Conservation (phyloP, 192 early-diverging fungal genomes). For the Gryganskiella cystojenkinii region DNA sequence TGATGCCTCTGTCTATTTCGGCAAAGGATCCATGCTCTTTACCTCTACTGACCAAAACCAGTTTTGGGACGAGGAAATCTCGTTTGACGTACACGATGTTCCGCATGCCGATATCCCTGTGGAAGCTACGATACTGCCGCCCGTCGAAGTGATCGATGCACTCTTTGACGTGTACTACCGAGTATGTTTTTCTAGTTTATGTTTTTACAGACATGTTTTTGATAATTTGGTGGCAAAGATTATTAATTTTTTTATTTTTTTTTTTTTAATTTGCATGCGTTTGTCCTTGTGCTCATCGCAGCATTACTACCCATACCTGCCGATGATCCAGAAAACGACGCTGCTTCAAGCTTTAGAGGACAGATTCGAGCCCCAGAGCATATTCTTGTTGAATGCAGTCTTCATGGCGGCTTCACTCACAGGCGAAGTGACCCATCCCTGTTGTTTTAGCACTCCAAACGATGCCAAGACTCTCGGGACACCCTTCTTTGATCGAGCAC, state of each 20-base stretch:
- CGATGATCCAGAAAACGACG: slow-evolving; percentile 47
- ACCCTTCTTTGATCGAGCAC: slow-evolving; percentile 46
- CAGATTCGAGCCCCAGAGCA: slow-evolving; percentile 47
- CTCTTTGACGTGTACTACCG: slow-evolving; percentile 46
- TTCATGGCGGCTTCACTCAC: slow-evolving; percentile 43
- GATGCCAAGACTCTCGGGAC: slow-evolving; percentile 41
- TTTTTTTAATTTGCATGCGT: neutral
- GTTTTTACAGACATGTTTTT: too few relatives aligned
- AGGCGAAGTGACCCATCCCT: slow-evolving; percentile 40
- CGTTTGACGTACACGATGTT: slow-evolving; percentile 43
- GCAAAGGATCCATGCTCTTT: slow-evolving; percentile 45
- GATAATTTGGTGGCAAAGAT: neutral
- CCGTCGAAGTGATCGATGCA: slow-evolving; percentile 32
- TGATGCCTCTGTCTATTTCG: slow-evolving; percentile 41
- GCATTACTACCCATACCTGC: slow-evolving; percentile 38
- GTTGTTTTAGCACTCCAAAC: slow-evolving; percentile 20
- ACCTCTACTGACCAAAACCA: slow-evolving; percentile 38
- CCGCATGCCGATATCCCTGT: slow-evolving; percentile 25
- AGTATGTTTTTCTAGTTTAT: slow-evolving; percentile 9
- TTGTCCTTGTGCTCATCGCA: neutral
- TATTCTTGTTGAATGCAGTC: slow-evolving; percentile 47
- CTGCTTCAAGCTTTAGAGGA: slow-evolving; percentile 43
- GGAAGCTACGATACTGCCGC: slow-evolving; percentile 32
- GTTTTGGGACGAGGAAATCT: slow-evolving; percentile 51
- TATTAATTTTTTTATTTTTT: neutral